These are phyloP conservation scores for Plasmopara viticola DNA, from an alignment of 352 stramenopile species.

Conservation along the genomic window DNA sequence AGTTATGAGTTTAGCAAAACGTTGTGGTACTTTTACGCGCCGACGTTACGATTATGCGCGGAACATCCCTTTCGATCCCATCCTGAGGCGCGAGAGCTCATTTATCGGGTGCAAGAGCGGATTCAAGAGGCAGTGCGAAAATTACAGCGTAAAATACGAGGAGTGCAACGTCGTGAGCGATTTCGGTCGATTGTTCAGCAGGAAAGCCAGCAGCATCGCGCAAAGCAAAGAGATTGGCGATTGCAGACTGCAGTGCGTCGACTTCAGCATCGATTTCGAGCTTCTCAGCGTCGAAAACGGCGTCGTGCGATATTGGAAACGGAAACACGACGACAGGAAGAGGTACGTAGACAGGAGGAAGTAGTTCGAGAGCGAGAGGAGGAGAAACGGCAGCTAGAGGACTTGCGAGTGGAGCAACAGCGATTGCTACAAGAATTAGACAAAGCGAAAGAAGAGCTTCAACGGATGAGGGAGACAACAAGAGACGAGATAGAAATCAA, in stretches of 20 bases:
- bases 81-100: constrained; percentile 32
- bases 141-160: constrained; percentile 31
- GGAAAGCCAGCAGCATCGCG: constrained; percentile 4
- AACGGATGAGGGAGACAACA: constrained; percentile 6
- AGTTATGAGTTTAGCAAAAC: constrained; percentile 53
- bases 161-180: constrained; percentile 4
- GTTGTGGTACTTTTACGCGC: constrained; percentile 58
- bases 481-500: constrained; percentile 1
- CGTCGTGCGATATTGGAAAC: constrained; percentile 7
- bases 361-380: background rate
- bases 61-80: constrained; percentile 56
- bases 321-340: constrained; percentile 6
- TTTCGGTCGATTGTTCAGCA: constrained; percentile 16
- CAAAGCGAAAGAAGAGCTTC: constrained; percentile 9
- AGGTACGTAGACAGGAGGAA: constrained; percentile 10
- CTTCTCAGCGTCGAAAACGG: constrained; percentile 6
- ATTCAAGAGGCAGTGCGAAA: constrained; percentile 31
- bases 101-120: constrained; percentile 34
- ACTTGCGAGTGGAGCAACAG: constrained; percentile 9
- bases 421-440: constrained; percentile 12
- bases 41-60: constrained; percentile 27
- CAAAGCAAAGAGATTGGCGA: constrained; percentile 10
- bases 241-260: constrained; percentile 5
- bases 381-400: constrained; percentile 7
- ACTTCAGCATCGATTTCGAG: constrained; percentile 13